phyloP scores from a whole-genome alignment of 208 protist genomes.

The Trypanosoma theileri region DNA sequence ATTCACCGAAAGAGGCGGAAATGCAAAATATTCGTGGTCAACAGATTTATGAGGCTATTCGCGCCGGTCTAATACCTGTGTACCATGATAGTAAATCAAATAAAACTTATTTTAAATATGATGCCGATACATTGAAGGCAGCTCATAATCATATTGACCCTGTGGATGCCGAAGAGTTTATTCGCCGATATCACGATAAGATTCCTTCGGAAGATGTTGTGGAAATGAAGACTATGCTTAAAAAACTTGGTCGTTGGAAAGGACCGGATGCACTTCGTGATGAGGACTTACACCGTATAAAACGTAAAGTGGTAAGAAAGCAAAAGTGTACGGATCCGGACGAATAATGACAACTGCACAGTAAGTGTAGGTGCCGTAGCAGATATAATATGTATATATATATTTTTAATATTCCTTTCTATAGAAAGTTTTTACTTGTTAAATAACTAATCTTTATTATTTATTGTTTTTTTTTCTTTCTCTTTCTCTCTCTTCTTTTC shows the following conservation, averaged over 20 bases:
- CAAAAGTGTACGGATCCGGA: slow-evolving; percentile 73
- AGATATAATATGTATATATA: not conserved
- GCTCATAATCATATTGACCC: slow-evolving; percentile 85
- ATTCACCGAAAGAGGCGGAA: slow-evolving; percentile 45
- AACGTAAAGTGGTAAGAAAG: slow-evolving; percentile 60
- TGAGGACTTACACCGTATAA: slow-evolving; percentile 68
- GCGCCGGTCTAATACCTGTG: slow-evolving; percentile 69
- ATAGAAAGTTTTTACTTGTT: not conserved
- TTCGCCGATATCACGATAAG: slow-evolving; percentile 79
- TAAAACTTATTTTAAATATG: slow-evolving; percentile 79
- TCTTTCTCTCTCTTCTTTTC: not conserved
- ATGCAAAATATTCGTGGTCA: slow-evolving; percentile 76
- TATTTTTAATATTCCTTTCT: not conserved
- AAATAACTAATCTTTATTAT: not conserved
- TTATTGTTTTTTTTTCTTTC: not conserved
- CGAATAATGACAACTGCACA: slow-evolving; percentile 2
- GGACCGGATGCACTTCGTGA: slow-evolving; percentile 65
- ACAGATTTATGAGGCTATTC: slow-evolving; percentile 76
- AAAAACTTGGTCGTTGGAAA: slow-evolving; percentile 74
- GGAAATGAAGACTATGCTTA: slow-evolving; percentile 65
- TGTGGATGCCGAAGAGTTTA: slow-evolving; percentile 71
- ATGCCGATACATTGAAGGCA: slow-evolving; percentile 74
- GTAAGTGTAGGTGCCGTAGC: no score
- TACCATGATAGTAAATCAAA: slow-evolving; percentile 73
- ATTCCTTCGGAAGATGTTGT: slow-evolving; percentile 68